Base-by-base conservation (phyloP, 2,329 filamentous ascomycete species). In the Fusarium sp. region DNA sequence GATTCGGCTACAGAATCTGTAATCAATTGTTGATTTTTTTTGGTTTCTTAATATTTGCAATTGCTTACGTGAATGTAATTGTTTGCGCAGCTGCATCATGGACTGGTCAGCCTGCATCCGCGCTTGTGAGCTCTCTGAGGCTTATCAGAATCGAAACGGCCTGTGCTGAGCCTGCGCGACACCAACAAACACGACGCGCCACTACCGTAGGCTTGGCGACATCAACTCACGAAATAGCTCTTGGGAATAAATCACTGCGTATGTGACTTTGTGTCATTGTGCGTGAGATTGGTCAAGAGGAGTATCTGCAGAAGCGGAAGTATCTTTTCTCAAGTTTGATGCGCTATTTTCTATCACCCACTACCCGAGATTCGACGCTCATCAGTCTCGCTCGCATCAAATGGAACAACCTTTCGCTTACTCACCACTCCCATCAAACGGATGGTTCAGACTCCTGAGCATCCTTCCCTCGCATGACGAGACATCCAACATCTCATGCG, bases 391-490 rank as follows among this genome's bases (percentile, higher is more conserved):
- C 22, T n/a, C 28, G 11, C 11, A 0, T 15, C 22, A 50, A 32
- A 51, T 51, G 48, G 28, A 51, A 24, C 48, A 34, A 7, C 28
- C n/a, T 0, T 57, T 57, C 20, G 22, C 17, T 18, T 62, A 57
- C 41, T 32, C 30, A 3, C 26, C 57, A 5, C 28, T 66, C 6
- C 62, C 62, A 11, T 39, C 39, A 6, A 47, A 18, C 6, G 64
- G 45, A 30, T 67, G 61, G 51, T 67, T 67, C 17, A 22, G 64
- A 22, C 34, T 67, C 5, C 30, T 67, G 7, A 45, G 26, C 2
- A 32, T 67, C 22, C 26, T 51, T 2, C 38, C 60, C 1, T 62
- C 47, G 0, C 1, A 14, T 7, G 32, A 65, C 4, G 61, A 41
- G 6, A 15, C 42, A 14, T 50, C 36, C 6, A 6, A 22, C 0